Base-by-base conservation (phyloP, 768 basidiomycete genomes). In the Strobilomyces echinocephalus region DNA sequence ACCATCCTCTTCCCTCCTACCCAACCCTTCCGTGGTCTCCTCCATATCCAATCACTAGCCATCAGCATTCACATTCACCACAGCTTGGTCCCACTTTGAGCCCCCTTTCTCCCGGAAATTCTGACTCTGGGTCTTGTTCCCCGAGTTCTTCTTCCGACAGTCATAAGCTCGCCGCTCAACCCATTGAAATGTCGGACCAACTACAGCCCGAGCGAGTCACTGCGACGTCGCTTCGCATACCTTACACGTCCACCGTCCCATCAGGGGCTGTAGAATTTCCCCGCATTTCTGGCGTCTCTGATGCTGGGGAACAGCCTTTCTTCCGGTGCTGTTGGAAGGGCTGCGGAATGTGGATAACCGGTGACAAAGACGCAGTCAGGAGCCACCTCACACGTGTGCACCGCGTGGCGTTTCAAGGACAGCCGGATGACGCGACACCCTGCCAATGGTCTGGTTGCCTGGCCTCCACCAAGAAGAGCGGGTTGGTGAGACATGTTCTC, bases 261-360 rank as follows among this genome's bases (percentile, higher is more conserved):
- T 26, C 46, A 12, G 33, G 39, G 10, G 40, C 20, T 1, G 18
- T 65, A 2, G 56, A 58, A 21, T 54, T 63, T 24, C 59, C 59
- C 2, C 15, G 12, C 15, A 12, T 7, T 10, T 3, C 21, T 9
- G 30, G 9, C 30, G 30, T 30, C 30, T 2, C 24, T 28, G 15
- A 14, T 3, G 10, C 6, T 16, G 14, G 2, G 16, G 54, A 54
- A 0, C 15, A 5, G 0, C n/a, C 14, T 0, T 67, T 66, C 42
- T 66, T 63, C 48, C 51, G 20, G 16, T 66, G 65, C 28, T 33
- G 31, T 9, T 64, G 63, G 60, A 26, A 24, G 5, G 14, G 20
- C 30, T 66, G 65, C 5, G 40, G 54, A 0, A 39, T 43, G 1
- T 66, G 65, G 65, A 58, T 66, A 44, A 47, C 65, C 3, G 52